These are phyloP conservation scores for Tephrocybe sp. DNA, from an alignment of 768 basidiomycete genomes.

Conservation along the genomic window DNA sequence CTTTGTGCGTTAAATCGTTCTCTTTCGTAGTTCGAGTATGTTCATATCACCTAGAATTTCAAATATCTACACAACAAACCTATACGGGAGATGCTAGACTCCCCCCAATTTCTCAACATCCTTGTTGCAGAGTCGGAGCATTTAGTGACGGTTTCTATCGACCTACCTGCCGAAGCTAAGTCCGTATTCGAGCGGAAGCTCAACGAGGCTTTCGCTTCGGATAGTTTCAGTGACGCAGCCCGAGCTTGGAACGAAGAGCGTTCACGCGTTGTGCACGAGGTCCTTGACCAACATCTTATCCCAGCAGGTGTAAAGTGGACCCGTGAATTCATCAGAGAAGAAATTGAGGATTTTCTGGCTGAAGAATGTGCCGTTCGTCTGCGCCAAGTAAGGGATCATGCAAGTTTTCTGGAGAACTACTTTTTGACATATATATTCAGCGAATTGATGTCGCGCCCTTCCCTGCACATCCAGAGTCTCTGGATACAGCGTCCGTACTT, in stretches of 20 bases:
- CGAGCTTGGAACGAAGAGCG: conserved; percentile 92
- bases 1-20: conserved; percentile 46
- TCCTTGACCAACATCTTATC: conserved; percentile 78
- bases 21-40: neutral
- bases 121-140: conserved; percentile 89
- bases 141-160: conserved; percentile 75
- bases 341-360: conserved; percentile 85
- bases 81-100: conserved; percentile 64
- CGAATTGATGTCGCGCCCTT: conserved; percentile 84
- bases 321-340: conserved; percentile 84
- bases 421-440: conserved; percentile 40
- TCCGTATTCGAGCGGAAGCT: conserved; percentile 73
- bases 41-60: conserved; percentile 64
- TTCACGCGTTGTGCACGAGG: conserved; percentile 73
- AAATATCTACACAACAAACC: conserved; percentile 89
- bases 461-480: conserved; percentile 56
- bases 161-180: conserved; percentile 60
- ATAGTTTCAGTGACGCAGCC: conserved; percentile 81
- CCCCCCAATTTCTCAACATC: conserved; percentile 87
- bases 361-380: conserved; percentile 65
- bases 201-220: conserved; percentile 80
- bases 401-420: neutral
- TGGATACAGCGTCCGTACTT: conserved; percentile 76
- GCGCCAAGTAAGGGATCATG: conserved; percentile 55
- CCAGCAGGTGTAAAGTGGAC: conserved; percentile 88